These are phyloP conservation scores for Glycine tomentella DNA, from an alignment of 306 rosid species.

Conservation along the genomic window DNA sequence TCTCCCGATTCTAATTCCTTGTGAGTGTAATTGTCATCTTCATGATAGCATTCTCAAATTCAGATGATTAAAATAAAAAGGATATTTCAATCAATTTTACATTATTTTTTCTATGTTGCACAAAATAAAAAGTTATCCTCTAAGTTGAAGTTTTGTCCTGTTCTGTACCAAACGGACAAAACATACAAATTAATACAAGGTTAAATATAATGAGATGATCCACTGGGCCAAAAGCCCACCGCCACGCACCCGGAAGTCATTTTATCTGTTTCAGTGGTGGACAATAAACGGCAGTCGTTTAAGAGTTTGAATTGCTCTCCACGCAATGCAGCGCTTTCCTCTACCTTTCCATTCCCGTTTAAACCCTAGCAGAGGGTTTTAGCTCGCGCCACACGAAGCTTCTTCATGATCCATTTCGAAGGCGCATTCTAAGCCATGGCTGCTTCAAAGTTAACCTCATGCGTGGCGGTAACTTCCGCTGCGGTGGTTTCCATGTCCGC, in stretches of 20 bases:
- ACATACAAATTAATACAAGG: too few relatives aligned
- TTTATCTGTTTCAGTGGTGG: neutral
- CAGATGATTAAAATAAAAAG: too few relatives aligned
- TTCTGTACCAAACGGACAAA: too few relatives aligned
- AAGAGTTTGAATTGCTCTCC: neutral
- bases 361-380: constrained; percentile 67
- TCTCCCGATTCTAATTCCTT: too few relatives aligned
- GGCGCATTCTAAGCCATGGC: constrained; percentile 60
- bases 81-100: too few relatives aligned
- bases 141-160: too few relatives aligned
- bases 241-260: neutral
- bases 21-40: too few relatives aligned
- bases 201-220: neutral
- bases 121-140: too few relatives aligned
- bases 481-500: constrained; percentile 69
- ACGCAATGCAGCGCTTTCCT: constrained; percentile 24
- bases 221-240: constrained; percentile 26
- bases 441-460: constrained; percentile 67
- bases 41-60: too few relatives aligned
- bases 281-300: too few relatives aligned
- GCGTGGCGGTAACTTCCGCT: constrained; percentile 75
- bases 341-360: constrained; percentile 38
- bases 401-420: constrained; percentile 16
- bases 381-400: constrained; percentile 41
- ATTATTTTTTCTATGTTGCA: too few relatives aligned